Evolutionary conservation across 1,284 basidiomycete species (phyloP).

Genomic region (Pulchroboletus neoregius): DNA sequence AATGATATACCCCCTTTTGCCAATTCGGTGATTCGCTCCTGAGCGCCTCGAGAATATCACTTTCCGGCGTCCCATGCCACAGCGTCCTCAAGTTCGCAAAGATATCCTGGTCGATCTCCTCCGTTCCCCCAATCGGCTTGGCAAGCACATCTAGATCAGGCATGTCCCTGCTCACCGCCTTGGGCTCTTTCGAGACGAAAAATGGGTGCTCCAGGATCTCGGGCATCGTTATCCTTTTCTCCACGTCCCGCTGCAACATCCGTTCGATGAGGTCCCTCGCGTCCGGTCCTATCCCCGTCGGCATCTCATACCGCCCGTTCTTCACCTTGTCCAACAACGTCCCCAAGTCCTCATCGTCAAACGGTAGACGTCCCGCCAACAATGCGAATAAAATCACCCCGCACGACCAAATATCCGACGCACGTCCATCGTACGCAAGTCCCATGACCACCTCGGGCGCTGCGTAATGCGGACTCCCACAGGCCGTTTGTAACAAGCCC

Average conservation of each 20-base stretch:
- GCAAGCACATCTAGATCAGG: constrained; percentile 70
- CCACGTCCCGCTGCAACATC: constrained; percentile 87
- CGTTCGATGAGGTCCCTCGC: constrained; percentile 81
- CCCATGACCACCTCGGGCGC: constrained; percentile 93
- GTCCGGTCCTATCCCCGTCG: constrained; percentile 67
- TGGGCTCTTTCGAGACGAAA: constrained; percentile 66
- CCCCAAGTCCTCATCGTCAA: constrained; percentile 84
- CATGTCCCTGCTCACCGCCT: constrained; percentile 46
- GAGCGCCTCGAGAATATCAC: constrained; percentile 68
- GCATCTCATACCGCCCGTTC: constrained; percentile 81
- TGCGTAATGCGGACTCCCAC: constrained; percentile 96
- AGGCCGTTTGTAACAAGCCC: constrained; percentile 82
- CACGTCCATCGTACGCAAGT: constrained; percentile 82
- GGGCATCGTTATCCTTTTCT: constrained; percentile 82
- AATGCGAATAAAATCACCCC: constrained; percentile 95
- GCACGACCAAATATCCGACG: constrained; percentile 97
- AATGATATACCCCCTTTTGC: constrained; percentile 91
- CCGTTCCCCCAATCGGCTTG: constrained; percentile 54
- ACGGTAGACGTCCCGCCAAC: constrained; percentile 88
- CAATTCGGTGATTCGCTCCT: constrained; percentile 68
- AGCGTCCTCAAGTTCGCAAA: constrained; percentile 88
- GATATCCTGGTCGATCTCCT: constrained; percentile 84
- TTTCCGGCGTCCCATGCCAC: constrained; percentile 77
- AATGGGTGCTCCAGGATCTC: constrained; percentile 89
- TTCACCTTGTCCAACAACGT: constrained; percentile 83